Percentiles rank a stretch among this genome's conserved stretches.
phyloP scores from a whole-genome alignment of 768 basidiomycete species.

The Suillus occidentalis region DNA sequence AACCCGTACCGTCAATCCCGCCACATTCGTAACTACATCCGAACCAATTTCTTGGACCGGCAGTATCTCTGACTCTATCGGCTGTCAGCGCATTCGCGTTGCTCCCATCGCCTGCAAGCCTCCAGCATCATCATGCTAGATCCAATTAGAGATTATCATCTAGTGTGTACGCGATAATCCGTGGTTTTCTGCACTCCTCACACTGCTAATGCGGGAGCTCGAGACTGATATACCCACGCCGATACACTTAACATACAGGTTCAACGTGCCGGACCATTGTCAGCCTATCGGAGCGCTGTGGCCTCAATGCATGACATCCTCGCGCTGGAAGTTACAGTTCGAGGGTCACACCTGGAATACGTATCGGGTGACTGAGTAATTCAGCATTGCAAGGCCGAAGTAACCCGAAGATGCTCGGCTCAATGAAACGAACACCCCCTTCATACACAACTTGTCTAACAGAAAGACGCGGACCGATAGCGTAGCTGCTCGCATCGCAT shows the following conservation, averaged over 20 bases:
- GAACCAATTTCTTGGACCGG: background rate
- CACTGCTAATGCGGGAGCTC: background rate
- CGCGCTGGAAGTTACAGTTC: background rate
- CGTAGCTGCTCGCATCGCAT: background rate
- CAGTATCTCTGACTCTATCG: background rate
- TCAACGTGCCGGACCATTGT: background rate
- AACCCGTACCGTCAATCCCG: background rate
- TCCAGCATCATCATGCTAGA: background rate
- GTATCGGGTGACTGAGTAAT: background rate
- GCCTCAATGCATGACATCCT: background rate
- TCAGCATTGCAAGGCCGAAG: background rate
- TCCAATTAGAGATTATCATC: background rate
- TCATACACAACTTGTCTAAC: background rate
- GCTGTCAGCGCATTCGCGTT: background rate
- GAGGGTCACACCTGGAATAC: background rate
- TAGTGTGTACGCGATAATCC: background rate
- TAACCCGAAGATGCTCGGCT: background rate
- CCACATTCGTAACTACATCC: background rate
- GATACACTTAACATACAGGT: background rate
- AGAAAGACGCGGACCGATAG: background rate
- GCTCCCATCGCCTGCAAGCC: background rate
- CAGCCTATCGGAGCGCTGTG: background rate
- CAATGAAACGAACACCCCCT: background rate
- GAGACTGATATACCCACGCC: background rate
- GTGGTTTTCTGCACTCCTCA: background rate